Conservation (phyloP, 2,329 filamentous ascomycete genomes). For the Hypoxylon sp. region DNA sequence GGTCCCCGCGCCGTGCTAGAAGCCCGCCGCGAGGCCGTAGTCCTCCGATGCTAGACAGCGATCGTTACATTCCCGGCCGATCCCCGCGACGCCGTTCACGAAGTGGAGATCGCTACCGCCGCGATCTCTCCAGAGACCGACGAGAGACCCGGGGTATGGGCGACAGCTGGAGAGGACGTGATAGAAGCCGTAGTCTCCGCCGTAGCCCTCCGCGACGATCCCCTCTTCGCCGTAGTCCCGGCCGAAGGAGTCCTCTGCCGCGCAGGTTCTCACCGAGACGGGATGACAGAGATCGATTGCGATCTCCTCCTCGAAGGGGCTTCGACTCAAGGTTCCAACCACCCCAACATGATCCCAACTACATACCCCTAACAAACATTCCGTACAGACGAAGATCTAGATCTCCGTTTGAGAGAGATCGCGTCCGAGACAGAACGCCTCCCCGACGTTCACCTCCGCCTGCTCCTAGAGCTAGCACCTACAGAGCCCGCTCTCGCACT, state of each 20-base stretch:
- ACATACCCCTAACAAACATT: constrained; percentile 50
- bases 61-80: constrained; percentile 60
- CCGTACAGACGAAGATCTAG: constrained; percentile 66
- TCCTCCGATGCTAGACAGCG: constrained; percentile 55
- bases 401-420: constrained; percentile 67
- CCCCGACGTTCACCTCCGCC: constrained; percentile 58
- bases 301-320: constrained; percentile 60
- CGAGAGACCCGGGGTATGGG: constrained; percentile 45
- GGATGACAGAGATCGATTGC: constrained; percentile 58
- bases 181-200: constrained; percentile 58
- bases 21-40: constrained; percentile 57
- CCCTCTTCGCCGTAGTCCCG: constrained; percentile 54
- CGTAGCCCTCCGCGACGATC: constrained; percentile 57
- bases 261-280: constrained; percentile 57
- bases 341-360: constrained; percentile 46
- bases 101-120: constrained; percentile 59
- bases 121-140: constrained; percentile 56
- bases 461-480: constrained; percentile 60
- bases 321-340: constrained; percentile 57
- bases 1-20: constrained; percentile 60
- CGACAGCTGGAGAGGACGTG: constrained; percentile 59
- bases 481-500: constrained; percentile 68
- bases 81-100: constrained; percentile 61
- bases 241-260: constrained; percentile 54
- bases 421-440: constrained; percentile 54